Base-by-base conservation (phyloP, 345 rosid species). In the Populus ilicifolia region DNA sequence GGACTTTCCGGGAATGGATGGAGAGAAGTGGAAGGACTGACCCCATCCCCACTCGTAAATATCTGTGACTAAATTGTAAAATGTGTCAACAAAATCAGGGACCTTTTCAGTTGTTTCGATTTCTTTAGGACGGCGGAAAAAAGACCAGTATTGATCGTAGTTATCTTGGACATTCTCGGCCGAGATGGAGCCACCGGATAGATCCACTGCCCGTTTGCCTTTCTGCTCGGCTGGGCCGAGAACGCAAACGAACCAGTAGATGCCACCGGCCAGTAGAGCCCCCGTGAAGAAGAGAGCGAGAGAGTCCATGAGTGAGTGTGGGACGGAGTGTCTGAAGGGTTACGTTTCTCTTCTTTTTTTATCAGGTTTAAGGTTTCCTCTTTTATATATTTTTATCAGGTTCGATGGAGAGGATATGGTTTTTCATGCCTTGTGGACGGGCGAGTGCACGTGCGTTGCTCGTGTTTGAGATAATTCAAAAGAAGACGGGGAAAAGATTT, bases 41-140 rank as follows among this genome's bases (percentile, higher is more conserved):
- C 98, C 99, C 99, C 98, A 95, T 0, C 99, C 99, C 99, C 99
- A 95, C 88, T 95, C 99, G 85, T 95, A 95, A 68, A 95, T 95
- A 79, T 95, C 99, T 10, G 99, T 95, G 16, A 95, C 96, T 48
- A 93, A 81, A 80, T 95, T 93, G 89, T 95, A 95, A 63, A 95
- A 95, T 0, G 99, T 95, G 85, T 95, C 96, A 38, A 95, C 99
- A 74, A 95, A 91, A 77, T 86, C 97, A 0, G 99, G 99, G 10
- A 93, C 98, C 25, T 90, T 90, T 52, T 95, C 97, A 71, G 91
- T 80, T 41, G 89, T 80, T 78, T 87, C 91, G 89, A 92, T 92
- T 86, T 95, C 97, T 73, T 90, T 95, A 0, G 99, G 99, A 48
- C 86, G 89, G 77, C 88, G 89, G 80, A 95, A 95, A 83, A 93